phyloP scores from a whole-genome alignment of 1,284 basidiomycete genomes.

The Sutorius eximius region DNA sequence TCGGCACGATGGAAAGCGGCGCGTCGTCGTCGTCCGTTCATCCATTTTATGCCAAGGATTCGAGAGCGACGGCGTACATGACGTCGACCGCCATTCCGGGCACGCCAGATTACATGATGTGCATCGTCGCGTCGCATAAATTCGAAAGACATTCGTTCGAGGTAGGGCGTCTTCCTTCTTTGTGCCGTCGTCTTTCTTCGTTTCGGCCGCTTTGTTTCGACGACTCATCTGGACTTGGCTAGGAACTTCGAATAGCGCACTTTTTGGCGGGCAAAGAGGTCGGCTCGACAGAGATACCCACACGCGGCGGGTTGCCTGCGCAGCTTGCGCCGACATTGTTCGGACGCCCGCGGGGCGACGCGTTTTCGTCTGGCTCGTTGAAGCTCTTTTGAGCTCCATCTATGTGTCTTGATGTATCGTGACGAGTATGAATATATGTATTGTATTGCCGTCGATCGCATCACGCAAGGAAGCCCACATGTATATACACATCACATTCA shows the following conservation, averaged over 20 bases:
- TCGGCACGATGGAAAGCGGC: constrained; percentile 4
- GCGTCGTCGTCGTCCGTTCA: neutral
- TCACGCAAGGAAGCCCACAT: neutral
- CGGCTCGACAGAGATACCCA: constrained; percentile 34
- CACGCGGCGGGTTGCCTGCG: constrained; percentile 29
- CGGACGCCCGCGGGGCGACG: constrained; percentile 35
- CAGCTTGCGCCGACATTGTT: constrained; percentile 28
- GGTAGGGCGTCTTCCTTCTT: constrained; percentile 18
- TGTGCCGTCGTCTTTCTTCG: neutral
- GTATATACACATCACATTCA: neutral
- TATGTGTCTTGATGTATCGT: constrained; percentile 2
- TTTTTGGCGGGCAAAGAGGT: constrained; percentile 32
- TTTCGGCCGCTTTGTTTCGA: neutral
- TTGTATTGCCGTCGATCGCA: neutral
- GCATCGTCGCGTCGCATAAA: constrained; percentile 28
- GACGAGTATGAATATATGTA: neutral
- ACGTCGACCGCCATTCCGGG: constrained; percentile 16
- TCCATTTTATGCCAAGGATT: constrained; percentile 28
- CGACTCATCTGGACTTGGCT: constrained; percentile 3
- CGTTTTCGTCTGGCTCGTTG: constrained; percentile 28
- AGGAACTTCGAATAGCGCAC: constrained; percentile 38
- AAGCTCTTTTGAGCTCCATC: constrained; percentile 15
- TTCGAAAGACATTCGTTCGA: constrained; percentile 36
- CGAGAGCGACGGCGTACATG: constrained; percentile 26
- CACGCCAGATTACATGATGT: constrained; percentile 30